Evolutionary conservation across 768 basidiomycete genomes (phyloP).

Genomic region (Gyrodon lividus): DNA sequence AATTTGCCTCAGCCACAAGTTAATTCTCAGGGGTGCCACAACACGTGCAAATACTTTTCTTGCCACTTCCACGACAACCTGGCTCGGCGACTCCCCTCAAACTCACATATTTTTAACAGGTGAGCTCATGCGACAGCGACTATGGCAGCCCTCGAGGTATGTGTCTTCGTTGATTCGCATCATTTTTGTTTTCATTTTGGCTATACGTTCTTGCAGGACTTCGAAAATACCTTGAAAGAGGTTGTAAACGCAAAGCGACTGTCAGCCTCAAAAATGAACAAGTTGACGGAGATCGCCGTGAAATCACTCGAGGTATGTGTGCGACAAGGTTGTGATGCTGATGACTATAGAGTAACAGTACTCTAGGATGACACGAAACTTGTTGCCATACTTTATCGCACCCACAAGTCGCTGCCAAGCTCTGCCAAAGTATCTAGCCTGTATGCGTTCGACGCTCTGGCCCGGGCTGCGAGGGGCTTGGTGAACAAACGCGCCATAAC

Average conservation of each 20-base stretch:
- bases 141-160: constrained; percentile 46
- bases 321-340: neutral
- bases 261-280: constrained; percentile 82
- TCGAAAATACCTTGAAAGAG: constrained; percentile 78
- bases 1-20: constrained; percentile 18
- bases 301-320: constrained; percentile 71
- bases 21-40: constrained; percentile 18
- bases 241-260: constrained; percentile 81
- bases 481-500: constrained; percentile 63
- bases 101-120: constrained; percentile 10
- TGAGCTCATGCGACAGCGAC: constrained; percentile 18
- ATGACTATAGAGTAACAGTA: neutral
- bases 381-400: constrained; percentile 85
- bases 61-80: constrained; percentile 16
- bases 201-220: constrained; percentile 51
- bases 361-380: constrained; percentile 80
- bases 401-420: constrained; percentile 74
- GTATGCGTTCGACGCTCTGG: constrained; percentile 91
- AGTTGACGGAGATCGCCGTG: constrained; percentile 73
- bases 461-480: constrained; percentile 74
- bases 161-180: neutral
- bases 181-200: neutral
- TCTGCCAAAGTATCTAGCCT: constrained; percentile 80
- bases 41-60: constrained; percentile 41
- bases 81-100: constrained; percentile 9